phyloP scores from a whole-genome alignment of 148 eudicot genomes.

The Amaranthus palmeri region DNA sequence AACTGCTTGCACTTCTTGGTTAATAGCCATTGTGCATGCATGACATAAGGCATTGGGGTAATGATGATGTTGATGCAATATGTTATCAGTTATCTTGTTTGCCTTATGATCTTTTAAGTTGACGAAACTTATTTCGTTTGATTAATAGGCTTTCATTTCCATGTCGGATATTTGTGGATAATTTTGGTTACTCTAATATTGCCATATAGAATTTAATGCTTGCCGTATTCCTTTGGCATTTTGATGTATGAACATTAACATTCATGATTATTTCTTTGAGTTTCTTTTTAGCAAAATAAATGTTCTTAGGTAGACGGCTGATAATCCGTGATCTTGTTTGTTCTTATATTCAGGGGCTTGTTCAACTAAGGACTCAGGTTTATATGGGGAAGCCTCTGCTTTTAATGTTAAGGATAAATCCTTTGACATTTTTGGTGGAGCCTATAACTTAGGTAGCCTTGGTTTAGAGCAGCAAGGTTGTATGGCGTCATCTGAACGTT shows the following conservation, averaged over 20 bases:
- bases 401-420: constrained; percentile 14
- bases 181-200: neutral
- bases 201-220: neutral
- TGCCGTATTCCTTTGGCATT: neutral
- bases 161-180: neutral
- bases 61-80: neutral
- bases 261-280: neutral
- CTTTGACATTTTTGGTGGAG: constrained; percentile 39
- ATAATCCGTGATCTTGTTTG: constrained; percentile 9
- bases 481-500: constrained; percentile 30
- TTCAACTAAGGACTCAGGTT: constrained; percentile 22
- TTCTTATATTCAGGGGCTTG: constrained; percentile 26
- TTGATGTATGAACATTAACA: neutral
- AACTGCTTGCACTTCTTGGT: too few species aligned
- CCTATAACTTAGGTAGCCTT: constrained; percentile 25
- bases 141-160: neutral
- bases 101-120: neutral
- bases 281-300: neutral
- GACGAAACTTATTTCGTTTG: neutral
- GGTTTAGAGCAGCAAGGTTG: constrained; percentile 27
- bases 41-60: neutral
- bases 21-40: too few species aligned
- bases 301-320: neutral
- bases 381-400: constrained; percentile 21
- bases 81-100: neutral